Evolutionary conservation across 202 grass and related monocot species (phyloP).

Genomic region (Panicum hallii): DNA sequence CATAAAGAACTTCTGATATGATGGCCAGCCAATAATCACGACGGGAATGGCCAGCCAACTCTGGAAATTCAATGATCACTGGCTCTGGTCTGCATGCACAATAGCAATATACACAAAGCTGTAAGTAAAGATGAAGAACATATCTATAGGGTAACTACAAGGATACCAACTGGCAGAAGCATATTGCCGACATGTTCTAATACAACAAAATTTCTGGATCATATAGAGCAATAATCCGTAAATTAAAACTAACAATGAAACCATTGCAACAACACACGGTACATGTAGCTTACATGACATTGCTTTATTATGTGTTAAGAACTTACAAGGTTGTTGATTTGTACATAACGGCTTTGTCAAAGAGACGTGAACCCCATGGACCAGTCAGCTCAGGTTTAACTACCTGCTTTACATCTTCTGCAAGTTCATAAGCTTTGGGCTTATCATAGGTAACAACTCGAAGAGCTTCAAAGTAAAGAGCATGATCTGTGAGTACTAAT

Average conservation of each 20-base stretch:
- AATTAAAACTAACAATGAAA: slow-evolving; percentile 28
- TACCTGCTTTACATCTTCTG: slow-evolving; percentile 92
- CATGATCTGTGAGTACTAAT: slow-evolving; percentile 88
- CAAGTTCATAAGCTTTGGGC: slow-evolving; percentile 94
- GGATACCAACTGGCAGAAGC: not conserved
- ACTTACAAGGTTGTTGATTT: slow-evolving; percentile 92
- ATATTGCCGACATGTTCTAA: slow-evolving; percentile 24
- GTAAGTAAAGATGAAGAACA: slow-evolving; percentile 19
- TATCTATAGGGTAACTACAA: slow-evolving; percentile 2
- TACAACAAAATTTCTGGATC: slow-evolving; percentile 14
- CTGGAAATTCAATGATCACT: slow-evolving; percentile 93
- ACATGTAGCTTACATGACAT: slow-evolving; percentile 31
- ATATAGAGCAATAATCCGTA: slow-evolving; percentile 8
- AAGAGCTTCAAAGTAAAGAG: slow-evolving; percentile 93
- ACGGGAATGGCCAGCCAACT: slow-evolving; percentile 86
- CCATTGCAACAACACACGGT: not conserved
- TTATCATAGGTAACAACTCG: slow-evolving; percentile 90
- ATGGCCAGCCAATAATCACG: slow-evolving; percentile 95
- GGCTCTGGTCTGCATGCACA: slow-evolving; percentile 81
- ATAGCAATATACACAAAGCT: slow-evolving; percentile 41
- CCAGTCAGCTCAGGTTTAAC: slow-evolving; percentile 97
- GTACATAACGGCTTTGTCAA: slow-evolving; percentile 99
- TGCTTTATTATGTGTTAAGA: slow-evolving; percentile 19
- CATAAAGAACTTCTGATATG: slow-evolving; percentile 82
- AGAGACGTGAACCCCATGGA: slow-evolving; percentile 97